Percentiles rank a stretch among this genome's conserved stretches.
Conservation (phyloP, 2,329 filamentous ascomycete genomes). For the Cladosporium phlei region DNA sequence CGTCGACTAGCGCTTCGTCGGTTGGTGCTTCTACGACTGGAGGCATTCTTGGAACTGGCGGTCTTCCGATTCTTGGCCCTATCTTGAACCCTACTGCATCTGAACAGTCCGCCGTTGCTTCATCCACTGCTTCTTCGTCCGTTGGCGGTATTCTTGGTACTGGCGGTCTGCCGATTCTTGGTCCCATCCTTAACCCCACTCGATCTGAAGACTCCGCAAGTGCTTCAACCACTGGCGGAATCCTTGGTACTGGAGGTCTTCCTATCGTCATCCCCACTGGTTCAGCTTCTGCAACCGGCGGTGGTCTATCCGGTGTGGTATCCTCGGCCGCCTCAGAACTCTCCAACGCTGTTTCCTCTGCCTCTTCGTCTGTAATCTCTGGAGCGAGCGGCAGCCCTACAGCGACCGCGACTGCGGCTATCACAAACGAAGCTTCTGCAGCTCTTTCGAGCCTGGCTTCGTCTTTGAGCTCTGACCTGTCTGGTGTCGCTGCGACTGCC, state of each 20-base stretch:
- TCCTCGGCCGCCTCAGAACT: slow-evolving; percentile 23
- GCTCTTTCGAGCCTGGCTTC: slow-evolving; percentile 28
- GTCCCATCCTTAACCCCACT: neutral
- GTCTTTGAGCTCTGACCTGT: slow-evolving; percentile 26
- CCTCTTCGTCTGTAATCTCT: slow-evolving; percentile 20
- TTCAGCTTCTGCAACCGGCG: slow-evolving; percentile 1
- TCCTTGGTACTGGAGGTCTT: neutral
- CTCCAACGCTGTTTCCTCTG: slow-evolving; percentile 15
- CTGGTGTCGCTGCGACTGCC: slow-evolving; percentile 26
- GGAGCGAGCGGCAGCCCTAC: slow-evolving; percentile 15
- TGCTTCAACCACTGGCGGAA: neutral
- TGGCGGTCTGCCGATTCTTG: slow-evolving; percentile 6
- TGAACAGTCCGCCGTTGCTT: neutral
- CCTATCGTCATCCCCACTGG: neutral
- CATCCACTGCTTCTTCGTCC: slow-evolving; percentile 7
- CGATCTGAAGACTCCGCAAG: slow-evolving; percentile 4
- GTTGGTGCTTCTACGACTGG: slow-evolving; percentile 6
- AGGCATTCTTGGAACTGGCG: slow-evolving; percentile 4
- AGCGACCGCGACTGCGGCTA: slow-evolving; percentile 10
- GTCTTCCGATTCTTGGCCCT: slow-evolving; percentile 7
- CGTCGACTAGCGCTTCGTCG: neutral
- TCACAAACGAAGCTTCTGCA: slow-evolving; percentile 20
- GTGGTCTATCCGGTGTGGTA: slow-evolving; percentile 18
- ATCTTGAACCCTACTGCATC: neutral
- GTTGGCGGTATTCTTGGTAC: slow-evolving; percentile 3